phyloP scores from a whole-genome alignment of 306 rosid genomes.

The Sicyos edulis region DNA sequence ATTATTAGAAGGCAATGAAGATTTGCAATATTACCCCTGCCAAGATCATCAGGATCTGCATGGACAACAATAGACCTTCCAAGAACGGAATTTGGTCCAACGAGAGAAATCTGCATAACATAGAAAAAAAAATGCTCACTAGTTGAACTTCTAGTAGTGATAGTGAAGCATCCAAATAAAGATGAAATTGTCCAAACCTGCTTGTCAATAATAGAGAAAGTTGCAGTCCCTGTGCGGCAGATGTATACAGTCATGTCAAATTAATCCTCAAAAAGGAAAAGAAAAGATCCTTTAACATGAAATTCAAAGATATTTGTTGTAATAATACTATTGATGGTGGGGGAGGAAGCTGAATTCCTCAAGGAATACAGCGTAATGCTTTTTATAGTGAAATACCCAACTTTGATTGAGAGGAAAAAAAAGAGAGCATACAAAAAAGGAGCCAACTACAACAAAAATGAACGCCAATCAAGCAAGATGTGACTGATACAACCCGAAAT shows the following conservation, averaged over 20 bases:
- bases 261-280: background rate
- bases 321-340: background rate
- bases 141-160: background rate
- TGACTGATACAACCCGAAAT: no score
- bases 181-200: conserved; percentile 44
- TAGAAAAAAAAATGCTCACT: background rate
- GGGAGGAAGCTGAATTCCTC: background rate
- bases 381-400: background rate
- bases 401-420: no score
- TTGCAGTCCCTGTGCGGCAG: conserved; percentile 55
- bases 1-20: conserved; percentile 1
- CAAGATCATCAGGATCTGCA: conserved; percentile 88
- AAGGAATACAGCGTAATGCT: background rate
- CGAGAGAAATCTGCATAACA: conserved; percentile 66
- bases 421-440: no score
- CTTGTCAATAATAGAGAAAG: conserved; percentile 57
- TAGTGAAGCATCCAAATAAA: background rate
- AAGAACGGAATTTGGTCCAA: conserved; percentile 66
- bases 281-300: background rate
- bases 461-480: no score
- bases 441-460: no score
- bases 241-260: conserved; percentile 13
- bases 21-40: conserved; percentile 53
- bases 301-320: background rate
- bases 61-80: conserved; percentile 99